Conservation (phyloP, 345 rosid genomes). For the Anastatica hierochuntica region DNA sequence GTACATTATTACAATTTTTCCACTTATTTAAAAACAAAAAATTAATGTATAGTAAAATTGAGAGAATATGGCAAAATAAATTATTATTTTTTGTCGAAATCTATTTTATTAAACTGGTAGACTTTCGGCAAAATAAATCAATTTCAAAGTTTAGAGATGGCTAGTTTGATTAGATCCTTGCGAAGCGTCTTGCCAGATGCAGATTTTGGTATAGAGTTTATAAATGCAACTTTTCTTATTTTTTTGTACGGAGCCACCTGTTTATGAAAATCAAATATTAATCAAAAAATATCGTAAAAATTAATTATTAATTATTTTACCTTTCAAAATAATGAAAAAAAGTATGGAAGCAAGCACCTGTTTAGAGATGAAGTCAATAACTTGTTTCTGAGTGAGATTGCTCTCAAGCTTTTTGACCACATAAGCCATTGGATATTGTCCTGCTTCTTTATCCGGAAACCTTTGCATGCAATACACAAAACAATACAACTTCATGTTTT, state of each 20-base stretch:
- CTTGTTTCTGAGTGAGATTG: slow-evolving; percentile 23
- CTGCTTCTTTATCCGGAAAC: slow-evolving; percentile 61
- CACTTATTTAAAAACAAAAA: too few relatives aligned
- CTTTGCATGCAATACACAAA: slow-evolving; percentile 22
- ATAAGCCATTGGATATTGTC: slow-evolving; percentile 76
- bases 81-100: too few relatives aligned
- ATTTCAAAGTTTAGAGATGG: slow-evolving; percentile 60
- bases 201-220: slow-evolving; percentile 56
- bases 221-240: slow-evolving; percentile 35
- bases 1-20: too few relatives aligned
- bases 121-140: too few relatives aligned
- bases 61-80: too few relatives aligned
- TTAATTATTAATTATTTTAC: too few relatives aligned
- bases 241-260: slow-evolving; percentile 87
- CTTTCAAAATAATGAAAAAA: too few relatives aligned
- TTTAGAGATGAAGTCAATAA: slow-evolving; percentile 52
- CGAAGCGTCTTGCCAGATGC: slow-evolving; percentile 79
- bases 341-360: slow-evolving; percentile 33
- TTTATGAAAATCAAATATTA: neutral
- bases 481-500: neutral
- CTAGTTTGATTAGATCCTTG: slow-evolving; percentile 70
- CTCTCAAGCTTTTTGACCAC: slow-evolving; percentile 43
- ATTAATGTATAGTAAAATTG: too few relatives aligned
- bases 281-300: too few relatives aligned
- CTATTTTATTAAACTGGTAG: too few relatives aligned